These are phyloP conservation scores for Aureobasidium sp. DNA, from an alignment of 2,329 filamentous ascomycete genomes.

Conservation along the genomic window DNA sequence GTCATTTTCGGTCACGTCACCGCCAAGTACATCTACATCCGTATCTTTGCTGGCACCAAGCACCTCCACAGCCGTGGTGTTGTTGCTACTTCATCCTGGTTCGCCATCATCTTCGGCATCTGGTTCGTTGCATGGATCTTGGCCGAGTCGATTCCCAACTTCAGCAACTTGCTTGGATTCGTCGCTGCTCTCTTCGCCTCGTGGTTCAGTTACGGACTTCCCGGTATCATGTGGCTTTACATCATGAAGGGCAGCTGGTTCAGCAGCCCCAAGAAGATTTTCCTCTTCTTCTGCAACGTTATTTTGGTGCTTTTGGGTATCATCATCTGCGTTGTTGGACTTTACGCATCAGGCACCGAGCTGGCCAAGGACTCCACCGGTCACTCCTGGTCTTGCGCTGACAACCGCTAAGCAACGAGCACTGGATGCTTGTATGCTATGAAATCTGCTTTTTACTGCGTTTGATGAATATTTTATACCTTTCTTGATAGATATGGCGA, in stretches of 20 bases:
- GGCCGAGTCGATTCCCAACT: conserved; percentile 38
- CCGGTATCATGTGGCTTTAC: conserved; percentile 28
- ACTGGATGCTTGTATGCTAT: conserved; percentile 11
- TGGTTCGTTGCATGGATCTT: conserved; percentile 60
- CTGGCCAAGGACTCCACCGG: conserved; percentile 7
- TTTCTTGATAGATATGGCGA: conserved; percentile 7
- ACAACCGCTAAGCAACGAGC: conserved; percentile 10
- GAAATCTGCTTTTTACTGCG: not conserved
- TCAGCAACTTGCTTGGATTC: conserved; percentile 15
- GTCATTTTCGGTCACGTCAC: conserved; percentile 61
- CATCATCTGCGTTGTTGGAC: conserved; percentile 23
- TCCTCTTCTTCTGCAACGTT: conserved; percentile 35
- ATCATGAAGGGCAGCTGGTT: conserved; percentile 39
- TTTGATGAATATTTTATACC: conserved; percentile 7
- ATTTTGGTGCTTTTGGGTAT: conserved; percentile 29
- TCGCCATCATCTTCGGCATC: conserved; percentile 45
- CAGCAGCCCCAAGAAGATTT: conserved; percentile 33
- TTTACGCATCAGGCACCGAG: conserved; percentile 17
- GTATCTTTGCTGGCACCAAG: conserved; percentile 54
- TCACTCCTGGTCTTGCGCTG: conserved; percentile 12
- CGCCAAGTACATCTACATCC: conserved; percentile 57
- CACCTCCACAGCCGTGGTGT: conserved; percentile 29
- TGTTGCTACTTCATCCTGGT: conserved; percentile 48
- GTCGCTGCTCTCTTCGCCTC: conserved; percentile 54
- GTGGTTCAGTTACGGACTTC: conserved; percentile 46